phyloP scores from a whole-genome alignment of 345 rosid species.

The Orychophragmus violaceus region DNA sequence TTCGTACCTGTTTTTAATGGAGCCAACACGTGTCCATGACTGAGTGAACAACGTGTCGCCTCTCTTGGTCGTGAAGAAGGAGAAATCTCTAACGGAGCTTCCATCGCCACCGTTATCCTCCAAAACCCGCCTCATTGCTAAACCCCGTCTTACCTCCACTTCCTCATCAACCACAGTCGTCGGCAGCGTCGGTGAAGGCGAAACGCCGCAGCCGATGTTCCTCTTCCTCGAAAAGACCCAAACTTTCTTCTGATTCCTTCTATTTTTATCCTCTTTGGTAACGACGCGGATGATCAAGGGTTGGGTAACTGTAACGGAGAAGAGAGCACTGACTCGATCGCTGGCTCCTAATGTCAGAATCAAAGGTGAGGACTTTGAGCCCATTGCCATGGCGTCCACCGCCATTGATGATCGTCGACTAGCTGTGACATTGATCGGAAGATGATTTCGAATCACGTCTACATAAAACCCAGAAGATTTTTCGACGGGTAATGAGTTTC shows the following conservation, averaged over 20 bases:
- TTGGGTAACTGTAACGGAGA: conserved; percentile 42
- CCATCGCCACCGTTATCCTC: conserved; percentile 45
- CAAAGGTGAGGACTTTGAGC: conserved; percentile 35
- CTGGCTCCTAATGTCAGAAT: conserved; percentile 74
- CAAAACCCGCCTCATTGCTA: conserved; percentile 52
- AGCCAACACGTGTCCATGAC: conserved; percentile 56
- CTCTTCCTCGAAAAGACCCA: conserved; percentile 50
- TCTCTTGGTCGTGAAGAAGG: conserved; percentile 45
- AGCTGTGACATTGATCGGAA: not conserved
- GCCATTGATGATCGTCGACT: conserved; percentile 30
- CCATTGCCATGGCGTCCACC: conserved; percentile 21
- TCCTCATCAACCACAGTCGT: conserved; percentile 43
- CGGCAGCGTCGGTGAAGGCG: not conserved
- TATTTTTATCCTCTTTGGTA: conserved; percentile 37
- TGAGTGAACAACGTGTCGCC: conserved; percentile 78
- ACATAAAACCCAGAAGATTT: not conserved
- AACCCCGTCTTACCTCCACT: conserved; percentile 53
- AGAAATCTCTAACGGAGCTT: conserved; percentile 41
- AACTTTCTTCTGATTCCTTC: conserved; percentile 13
- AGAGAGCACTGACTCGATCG: conserved; percentile 57
- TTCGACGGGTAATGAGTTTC: not conserved
- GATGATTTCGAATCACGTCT: not conserved
- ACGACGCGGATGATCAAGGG: conserved; percentile 39
- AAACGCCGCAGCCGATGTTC: conserved; percentile 7
- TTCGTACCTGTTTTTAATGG: conserved; percentile 44